Base-by-base conservation (phyloP, 2,329 filamentous ascomycete genomes). In the Colletotrichum tanaceti region DNA sequence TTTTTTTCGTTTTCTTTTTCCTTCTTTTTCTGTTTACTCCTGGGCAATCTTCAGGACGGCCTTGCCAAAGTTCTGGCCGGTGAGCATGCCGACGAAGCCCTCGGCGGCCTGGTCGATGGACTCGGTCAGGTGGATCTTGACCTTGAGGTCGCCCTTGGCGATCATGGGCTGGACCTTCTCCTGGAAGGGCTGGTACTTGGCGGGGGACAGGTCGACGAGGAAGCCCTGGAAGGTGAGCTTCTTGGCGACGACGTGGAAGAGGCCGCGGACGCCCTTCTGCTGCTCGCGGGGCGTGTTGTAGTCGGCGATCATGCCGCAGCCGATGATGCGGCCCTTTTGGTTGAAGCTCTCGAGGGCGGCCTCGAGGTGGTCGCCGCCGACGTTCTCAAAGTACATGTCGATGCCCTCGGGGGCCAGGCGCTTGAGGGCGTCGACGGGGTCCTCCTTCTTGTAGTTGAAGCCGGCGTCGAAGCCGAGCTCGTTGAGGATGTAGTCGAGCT, bases 361-460 rank as follows among this genome's bases (percentile, higher is more conserved):
- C 71, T 85, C 83, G 38, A 87, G 77, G 58, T 85, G 84, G 39
- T 85, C 84, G 6, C 84, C 84, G 13, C 84, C 85, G 5, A 87
- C 85, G 63, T 86, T 87, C 71, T 87, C 85, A 66, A 80, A 87
- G 77, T 85, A 85, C 22, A 86, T 93, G 75, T 97, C 93, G 70
- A 97, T 86, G 5, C 93, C 93, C 14, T 93, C 79, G 0, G 93
- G 92, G 0, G 91, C 91, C 20, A 96, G 84, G 66, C 91, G 85
- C 72, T 83, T 79, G 64, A 97, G 84, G 0, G 92, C 93, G 13
- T 90, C 90, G 0, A 80, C 76, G 0, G 92, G 86, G 73, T 86
- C 87, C 82, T 96, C 92, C 73, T 88, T 94, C 86, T 96, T 95
- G 85, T 97, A 97, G 84, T 97, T 96, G 82, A 95, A 96, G 10